Evolutionary conservation across 2,329 filamentous ascomycete species (phyloP).

Genomic region (Diaporthe amygdali): DNA sequence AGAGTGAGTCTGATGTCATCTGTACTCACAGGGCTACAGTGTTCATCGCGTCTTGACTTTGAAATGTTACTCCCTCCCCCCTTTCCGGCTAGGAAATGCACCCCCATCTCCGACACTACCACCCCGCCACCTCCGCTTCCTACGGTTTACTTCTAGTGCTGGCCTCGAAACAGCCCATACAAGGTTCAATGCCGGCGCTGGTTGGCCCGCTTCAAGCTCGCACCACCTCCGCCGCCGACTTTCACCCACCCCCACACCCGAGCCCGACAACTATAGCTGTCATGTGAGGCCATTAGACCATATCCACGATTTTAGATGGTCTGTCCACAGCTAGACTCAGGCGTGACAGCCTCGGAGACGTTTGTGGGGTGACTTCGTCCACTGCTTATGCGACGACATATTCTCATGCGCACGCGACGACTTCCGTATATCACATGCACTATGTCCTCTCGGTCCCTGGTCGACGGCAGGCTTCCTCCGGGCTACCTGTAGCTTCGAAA

Average conservation of each 20-base stretch:
- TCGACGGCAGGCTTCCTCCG: neutral
- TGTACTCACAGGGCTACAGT: neutral
- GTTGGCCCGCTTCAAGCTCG: constrained; percentile 14
- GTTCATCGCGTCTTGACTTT: neutral
- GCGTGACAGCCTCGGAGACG: neutral
- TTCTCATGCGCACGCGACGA: neutral
- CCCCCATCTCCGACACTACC: neutral
- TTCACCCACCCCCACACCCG: constrained; percentile 14
- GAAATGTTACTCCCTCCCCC: neutral
- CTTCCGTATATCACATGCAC: constrained; percentile 5
- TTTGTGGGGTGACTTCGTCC: neutral
- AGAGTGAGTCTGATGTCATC: neutral
- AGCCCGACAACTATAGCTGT: neutral
- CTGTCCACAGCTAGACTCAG: too few relatives aligned
- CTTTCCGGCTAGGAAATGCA: neutral
- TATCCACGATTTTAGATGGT: neutral
- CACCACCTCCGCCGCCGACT: constrained; percentile 21
- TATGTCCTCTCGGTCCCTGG: neutral
- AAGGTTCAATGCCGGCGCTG: neutral
- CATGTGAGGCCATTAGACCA: neutral
- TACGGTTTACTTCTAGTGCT: neutral
- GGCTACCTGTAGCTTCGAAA: neutral
- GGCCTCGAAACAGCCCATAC: neutral
- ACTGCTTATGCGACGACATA: neutral
- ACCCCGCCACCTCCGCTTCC: constrained; percentile 19